These are phyloP conservation scores for Imleria badia DNA, from an alignment of 768 basidiomycete genomes.

Conservation along the genomic window DNA sequence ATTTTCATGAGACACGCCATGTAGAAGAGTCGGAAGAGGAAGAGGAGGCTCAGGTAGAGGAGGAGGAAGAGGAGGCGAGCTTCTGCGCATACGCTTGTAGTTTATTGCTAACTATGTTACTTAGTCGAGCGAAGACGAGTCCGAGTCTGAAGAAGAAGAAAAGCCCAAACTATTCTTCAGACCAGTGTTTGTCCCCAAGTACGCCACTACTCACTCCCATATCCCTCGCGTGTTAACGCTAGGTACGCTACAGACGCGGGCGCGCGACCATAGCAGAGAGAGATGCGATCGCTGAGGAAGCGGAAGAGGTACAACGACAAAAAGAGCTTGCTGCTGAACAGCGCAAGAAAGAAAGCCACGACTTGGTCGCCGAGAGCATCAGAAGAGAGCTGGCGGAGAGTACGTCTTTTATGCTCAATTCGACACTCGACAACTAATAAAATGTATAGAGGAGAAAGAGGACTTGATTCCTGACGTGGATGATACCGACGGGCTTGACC, in stretches of 20 bases:
- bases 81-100: not conserved
- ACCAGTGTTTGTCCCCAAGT: slow-evolving; percentile 97
- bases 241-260: slow-evolving; percentile 53
- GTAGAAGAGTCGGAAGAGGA: slow-evolving; percentile 39
- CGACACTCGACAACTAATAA: not conserved
- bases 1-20: slow-evolving; percentile 2
- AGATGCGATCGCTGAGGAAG: slow-evolving; percentile 65
- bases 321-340: slow-evolving; percentile 79
- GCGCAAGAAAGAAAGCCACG: slow-evolving; percentile 83
- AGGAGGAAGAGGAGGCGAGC: slow-evolving; percentile 41
- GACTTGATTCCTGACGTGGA: slow-evolving; percentile 84
- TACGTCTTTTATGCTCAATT: slow-evolving; percentile 39
- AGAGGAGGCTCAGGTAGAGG: slow-evolving; percentile 40
- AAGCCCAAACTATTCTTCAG: slow-evolving; percentile 75
- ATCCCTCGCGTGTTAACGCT: not conserved
- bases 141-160: slow-evolving; percentile 73
- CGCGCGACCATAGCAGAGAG: slow-evolving; percentile 70
- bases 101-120: slow-evolving; percentile 15
- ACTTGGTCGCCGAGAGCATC: slow-evolving; percentile 94
- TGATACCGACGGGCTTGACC: slow-evolving; percentile 92
- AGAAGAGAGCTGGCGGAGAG: slow-evolving; percentile 89
- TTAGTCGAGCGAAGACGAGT: slow-evolving; percentile 87
- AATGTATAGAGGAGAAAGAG: slow-evolving; percentile 77
- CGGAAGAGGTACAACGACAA: slow-evolving; percentile 68
- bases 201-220: slow-evolving; percentile 27